Evolutionary conservation across 202 grass and related monocot genomes (phyloP).

Genomic region (Cymbopogon flexuosus): DNA sequence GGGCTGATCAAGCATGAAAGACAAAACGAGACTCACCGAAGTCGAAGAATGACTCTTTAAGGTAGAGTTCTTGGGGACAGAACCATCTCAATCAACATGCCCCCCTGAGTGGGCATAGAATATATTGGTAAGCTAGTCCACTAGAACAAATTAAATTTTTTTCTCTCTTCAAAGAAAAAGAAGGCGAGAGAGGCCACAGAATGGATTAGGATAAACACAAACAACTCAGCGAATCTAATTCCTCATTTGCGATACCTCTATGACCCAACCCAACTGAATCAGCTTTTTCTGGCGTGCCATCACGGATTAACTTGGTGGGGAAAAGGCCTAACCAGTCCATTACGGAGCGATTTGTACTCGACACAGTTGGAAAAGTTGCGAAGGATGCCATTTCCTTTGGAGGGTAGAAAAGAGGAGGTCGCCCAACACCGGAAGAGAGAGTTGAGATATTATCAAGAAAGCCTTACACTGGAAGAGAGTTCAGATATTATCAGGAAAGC

Average conservation of each 20-base stretch:
- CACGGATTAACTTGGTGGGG: slow-evolving; percentile 13
- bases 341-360: slow-evolving; percentile 38
- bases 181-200: slow-evolving; percentile 20
- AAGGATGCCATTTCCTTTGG: slow-evolving; percentile 32
- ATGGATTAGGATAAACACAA: slow-evolving; percentile 46
- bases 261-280: slow-evolving; percentile 30
- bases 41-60: slow-evolving; percentile 7
- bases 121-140: slow-evolving; percentile 45
- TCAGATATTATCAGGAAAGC: slow-evolving; percentile 26
- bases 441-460: slow-evolving; percentile 32
- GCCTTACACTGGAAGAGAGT: not conserved
- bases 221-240: slow-evolving; percentile 45
- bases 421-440: not conserved
- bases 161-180: slow-evolving; percentile 28
- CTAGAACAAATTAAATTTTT: slow-evolving; percentile 21
- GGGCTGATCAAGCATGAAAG: not conserved
- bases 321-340: slow-evolving; percentile 16
- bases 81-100: slow-evolving; percentile 30
- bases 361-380: slow-evolving; percentile 33
- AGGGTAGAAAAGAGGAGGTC: slow-evolving; percentile 1
- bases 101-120: slow-evolving; percentile 39
- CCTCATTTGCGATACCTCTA: slow-evolving; percentile 35
- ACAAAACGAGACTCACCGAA: not conserved
- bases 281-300: not conserved
- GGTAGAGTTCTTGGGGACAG: slow-evolving; percentile 34